Evolutionary conservation across 106 monocot species (phyloP).

Genomic region (Dioscorea zingiberensis): DNA sequence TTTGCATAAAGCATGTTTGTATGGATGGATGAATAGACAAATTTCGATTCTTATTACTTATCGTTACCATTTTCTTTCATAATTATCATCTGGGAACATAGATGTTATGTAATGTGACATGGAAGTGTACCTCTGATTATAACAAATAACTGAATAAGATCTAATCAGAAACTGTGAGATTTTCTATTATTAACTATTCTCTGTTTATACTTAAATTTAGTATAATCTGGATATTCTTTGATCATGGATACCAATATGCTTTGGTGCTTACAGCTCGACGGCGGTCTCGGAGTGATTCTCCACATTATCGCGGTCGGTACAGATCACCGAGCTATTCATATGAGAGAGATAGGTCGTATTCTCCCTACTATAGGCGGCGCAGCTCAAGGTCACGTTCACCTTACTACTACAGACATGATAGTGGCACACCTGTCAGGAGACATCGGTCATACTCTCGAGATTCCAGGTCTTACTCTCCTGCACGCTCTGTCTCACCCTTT

Average conservation of each 20-base stretch:
- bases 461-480: constrained; percentile 37
- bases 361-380: constrained; percentile 17
- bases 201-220: no score
- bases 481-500: constrained; percentile 21
- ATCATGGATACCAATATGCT: no score
- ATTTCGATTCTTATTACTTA: neutral
- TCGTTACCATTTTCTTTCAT: neutral
- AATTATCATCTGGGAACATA: no score
- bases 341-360: constrained; percentile 25
- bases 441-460: constrained; percentile 36
- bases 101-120: no score
- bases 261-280: constrained; percentile 10
- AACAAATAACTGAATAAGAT: no score
- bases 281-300: constrained; percentile 40
- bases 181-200: no score
- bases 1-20: no score
- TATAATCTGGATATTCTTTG: no score
- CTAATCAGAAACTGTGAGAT: no score
- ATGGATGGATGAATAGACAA: no score
- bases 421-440: neutral
- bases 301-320: constrained; percentile 14
- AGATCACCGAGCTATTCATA: constrained; percentile 27
- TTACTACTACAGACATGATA: neutral
- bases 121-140: no score
- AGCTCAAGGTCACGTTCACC: constrained; percentile 6